Evolutionary conservation across 306 rosid species (phyloP), one percentile per base, ranked within the genome.

Genomic region (Gillenia trifoliata): DNA sequence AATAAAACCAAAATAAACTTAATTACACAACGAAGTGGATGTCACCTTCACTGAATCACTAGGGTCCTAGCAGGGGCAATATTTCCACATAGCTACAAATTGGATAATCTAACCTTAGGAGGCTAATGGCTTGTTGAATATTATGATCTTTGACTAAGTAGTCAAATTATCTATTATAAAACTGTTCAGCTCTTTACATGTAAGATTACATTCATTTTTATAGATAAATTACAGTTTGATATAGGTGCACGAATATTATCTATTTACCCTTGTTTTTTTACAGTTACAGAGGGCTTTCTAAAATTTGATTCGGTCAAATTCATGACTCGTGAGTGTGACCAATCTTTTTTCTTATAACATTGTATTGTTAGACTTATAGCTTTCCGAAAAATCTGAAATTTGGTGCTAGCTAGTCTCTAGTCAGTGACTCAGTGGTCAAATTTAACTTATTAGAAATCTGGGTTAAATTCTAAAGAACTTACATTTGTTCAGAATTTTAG

Each of bases 371-470:
- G 72, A 55, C 34, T 19, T 19, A 7, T 26, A 9, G 23, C 49
- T 62, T 62, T 65, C 65, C 73, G 7, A 50, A 56, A 70, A 62
- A 30, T 4, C 49, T 13, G 29, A 52, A 64, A 38, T n/a, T 52
- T 49, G 73, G 41, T 28, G 45, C 75, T 54, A n/a, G 33, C 67
- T 29, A 72, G 66, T 66, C 54, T 57, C 28, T 33, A 50, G n/a
- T 72, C 50, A 2, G 54, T 43, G 28, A 20, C 34, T 33, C 68
- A 31, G 25, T 19, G 20, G 66, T 71, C 66, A 71, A 55, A 33
- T 71, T 33, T 71, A 33, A 33, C 74, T 52, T 52, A 15, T 8
- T 34, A 22, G 34, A 57, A 56, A 71, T 31, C 40, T 22, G 52
- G 17, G 36, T 13, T 54, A 6, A 17, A 33, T n/a, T 49, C 19